Base-by-base conservation (phyloP, 179 eudicot genomes). In the Beta lomatogona region DNA sequence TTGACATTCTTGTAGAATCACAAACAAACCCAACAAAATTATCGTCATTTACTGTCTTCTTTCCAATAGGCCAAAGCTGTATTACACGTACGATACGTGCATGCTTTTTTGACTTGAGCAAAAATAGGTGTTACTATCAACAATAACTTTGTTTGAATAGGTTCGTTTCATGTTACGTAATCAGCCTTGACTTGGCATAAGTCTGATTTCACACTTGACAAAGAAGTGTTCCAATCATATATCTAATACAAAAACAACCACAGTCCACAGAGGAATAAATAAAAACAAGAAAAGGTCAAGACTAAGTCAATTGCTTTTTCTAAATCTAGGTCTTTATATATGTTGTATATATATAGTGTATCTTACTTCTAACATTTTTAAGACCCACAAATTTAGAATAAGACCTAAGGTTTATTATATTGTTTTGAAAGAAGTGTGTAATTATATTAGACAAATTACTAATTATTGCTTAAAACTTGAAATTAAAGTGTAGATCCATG, bases 401-500 rank as follows among this genome's bases (percentile, higher is more conserved):
- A 46, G 50, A 25, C 28, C 28, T 25, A 25, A 25, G 28, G 28
- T 25, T 25, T 25, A 25, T 21, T 7, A 61, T n/a, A 61, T n/a
- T 25, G 10, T 28, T 9, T 64, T 31, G 5, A 22, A 4, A 3
- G 59, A 48, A 48, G 52, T 3, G 52, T 48, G 9, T 9, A 48
- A 48, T 48, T 48, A 48, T 36, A 48, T 48, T 9, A 6, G 41
- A 36, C 41, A 48, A 48, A 48, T 6, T 9, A 48, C 6, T 48
- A 48, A 4, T 61, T 22, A n/a, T 4, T 13, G 21, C n/a, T 60
- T 18, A 25, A 14, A 45, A 13, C 18, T 44, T 57, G 48, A n/a
- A n/a, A 22, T 64, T 63, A 9, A 52, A 48, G 59, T 25, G 13
- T 11, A 18, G 10, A 28, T 9, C 50, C 15, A 85, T 91, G 95